Conservation (phyloP, 805 yeast genomes). For the Alloascoidea hylecoeti region DNA sequence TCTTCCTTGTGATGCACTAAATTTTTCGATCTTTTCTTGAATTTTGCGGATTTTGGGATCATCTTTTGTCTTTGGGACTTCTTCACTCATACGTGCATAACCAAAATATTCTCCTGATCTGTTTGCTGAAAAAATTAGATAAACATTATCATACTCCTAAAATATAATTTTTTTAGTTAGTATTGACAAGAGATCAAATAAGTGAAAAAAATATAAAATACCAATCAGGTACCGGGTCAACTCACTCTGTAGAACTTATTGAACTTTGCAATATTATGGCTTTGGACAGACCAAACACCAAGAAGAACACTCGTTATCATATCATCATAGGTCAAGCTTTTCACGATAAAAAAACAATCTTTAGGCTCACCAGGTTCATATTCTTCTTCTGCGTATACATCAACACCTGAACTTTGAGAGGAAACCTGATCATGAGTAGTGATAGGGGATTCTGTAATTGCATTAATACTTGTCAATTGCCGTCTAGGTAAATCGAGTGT, state of each 20-base stretch:
- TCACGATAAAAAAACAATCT: constrained; percentile 22
- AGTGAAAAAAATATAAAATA: background rate
- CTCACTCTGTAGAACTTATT: constrained; percentile 10
- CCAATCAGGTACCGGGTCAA: background rate
- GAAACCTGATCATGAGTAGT: no score
- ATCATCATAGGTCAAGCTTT: constrained; percentile 22
- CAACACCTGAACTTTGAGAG: constrained; percentile 1
- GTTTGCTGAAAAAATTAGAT: constrained; percentile 24
- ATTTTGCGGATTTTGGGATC: background rate
- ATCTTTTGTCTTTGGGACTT: background rate
- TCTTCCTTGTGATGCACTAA: background rate
- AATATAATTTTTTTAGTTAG: no score
- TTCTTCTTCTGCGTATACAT: background rate
- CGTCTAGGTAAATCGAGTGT: no score
- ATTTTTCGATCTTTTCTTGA: background rate
- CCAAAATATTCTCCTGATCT: constrained; percentile 24
- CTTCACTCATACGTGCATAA: constrained; percentile 21
- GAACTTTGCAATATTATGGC: constrained; percentile 21
- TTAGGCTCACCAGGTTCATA: constrained; percentile 3
- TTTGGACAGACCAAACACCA: constrained; percentile 24
- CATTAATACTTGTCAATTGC: background rate
- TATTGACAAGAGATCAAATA: no score
- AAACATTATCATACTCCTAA: constrained; percentile 17
- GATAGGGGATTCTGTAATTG: background rate
- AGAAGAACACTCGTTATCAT: constrained; percentile 17